Evolutionary conservation across 257 asterid genomes (phyloP).

Genomic region (Plantago ovata): DNA sequence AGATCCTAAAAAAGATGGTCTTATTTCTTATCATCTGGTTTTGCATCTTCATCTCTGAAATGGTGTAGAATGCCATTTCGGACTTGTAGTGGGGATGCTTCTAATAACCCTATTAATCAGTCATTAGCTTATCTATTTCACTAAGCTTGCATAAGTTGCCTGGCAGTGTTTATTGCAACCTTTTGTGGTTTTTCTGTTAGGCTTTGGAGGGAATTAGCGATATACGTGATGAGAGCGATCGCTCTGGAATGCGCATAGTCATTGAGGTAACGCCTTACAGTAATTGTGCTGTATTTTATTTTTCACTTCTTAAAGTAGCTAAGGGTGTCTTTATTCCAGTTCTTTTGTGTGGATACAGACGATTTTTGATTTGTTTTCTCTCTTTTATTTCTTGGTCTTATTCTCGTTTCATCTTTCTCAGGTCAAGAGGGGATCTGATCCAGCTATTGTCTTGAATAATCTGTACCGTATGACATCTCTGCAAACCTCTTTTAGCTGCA

Average conservation of each 20-base stretch:
- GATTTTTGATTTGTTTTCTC: constrained; percentile 1
- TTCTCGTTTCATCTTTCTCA: constrained; percentile 33
- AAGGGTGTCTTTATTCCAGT: background rate
- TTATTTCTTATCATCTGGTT: background rate
- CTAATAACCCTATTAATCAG: constrained; percentile 10
- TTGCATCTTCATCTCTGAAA: background rate
- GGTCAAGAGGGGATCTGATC: constrained; percentile 92
- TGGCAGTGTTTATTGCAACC: constrained; percentile 10
- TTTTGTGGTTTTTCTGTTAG: constrained; percentile 34
- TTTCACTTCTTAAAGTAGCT: constrained; percentile 15
- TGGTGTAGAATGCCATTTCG: constrained; percentile 11
- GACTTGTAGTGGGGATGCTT: constrained; percentile 1
- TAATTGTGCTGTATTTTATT: constrained; percentile 16
- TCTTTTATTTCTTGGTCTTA: constrained; percentile 17
- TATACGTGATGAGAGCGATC: constrained; percentile 99
- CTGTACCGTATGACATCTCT: constrained; percentile 81
- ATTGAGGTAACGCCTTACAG: constrained; percentile 66
- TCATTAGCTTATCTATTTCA: constrained; percentile 18
- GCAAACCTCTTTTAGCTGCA: constrained; percentile 91
- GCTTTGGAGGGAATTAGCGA: constrained; percentile 93
- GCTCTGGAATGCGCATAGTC: constrained; percentile 94
- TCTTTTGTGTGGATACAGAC: background rate
- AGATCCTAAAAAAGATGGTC: background rate
- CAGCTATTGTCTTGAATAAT: constrained; percentile 82
- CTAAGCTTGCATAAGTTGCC: constrained; percentile 1